Percentiles rank a stretch among this genome's conserved stretches.
Evolutionary conservation across 176 grass and related monocot genomes (phyloP).

Genomic region (Lolium rigidum): DNA sequence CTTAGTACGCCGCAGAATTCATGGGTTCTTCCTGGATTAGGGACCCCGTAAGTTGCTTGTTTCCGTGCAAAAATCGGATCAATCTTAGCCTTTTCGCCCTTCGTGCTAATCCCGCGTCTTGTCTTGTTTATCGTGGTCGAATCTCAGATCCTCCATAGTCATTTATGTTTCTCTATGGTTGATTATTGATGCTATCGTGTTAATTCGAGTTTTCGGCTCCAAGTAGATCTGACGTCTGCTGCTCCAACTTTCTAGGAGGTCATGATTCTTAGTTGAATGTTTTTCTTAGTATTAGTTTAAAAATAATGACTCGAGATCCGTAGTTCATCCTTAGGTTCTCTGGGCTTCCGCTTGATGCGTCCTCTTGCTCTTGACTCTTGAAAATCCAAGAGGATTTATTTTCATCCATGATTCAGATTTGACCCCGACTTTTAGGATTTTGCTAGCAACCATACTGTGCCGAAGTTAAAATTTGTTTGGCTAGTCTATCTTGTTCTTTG

Average conservation of each 20-base stretch:
- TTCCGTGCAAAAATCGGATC: background rate
- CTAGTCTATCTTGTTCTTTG: background rate
- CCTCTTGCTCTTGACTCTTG: background rate
- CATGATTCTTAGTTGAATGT: background rate
- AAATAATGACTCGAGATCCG: too few relatives aligned
- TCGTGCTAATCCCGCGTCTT: background rate
- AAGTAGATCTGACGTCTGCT: background rate
- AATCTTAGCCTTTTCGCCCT: background rate
- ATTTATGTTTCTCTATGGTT: background rate
- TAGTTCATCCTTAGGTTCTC: background rate
- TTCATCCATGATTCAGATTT: background rate
- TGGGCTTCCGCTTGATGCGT: background rate
- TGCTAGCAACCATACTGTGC: background rate
- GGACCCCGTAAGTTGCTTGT: background rate
- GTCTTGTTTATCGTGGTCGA: background rate
- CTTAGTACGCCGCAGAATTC: too few relatives aligned
- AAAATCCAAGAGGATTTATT: background rate
- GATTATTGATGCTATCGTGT: background rate
- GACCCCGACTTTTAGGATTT: background rate
- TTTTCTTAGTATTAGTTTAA: background rate
- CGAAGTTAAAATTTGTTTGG: background rate
- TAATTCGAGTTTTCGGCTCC: background rate
- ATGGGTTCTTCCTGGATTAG: background rate
- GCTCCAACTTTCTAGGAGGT: slow-evolving; percentile 6
- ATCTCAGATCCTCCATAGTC: background rate